Percentiles rank a stretch among this genome's conserved stretches.
Conservation (phyloP, 805 yeast genomes). For the Torulaspora quercuum region DNA sequence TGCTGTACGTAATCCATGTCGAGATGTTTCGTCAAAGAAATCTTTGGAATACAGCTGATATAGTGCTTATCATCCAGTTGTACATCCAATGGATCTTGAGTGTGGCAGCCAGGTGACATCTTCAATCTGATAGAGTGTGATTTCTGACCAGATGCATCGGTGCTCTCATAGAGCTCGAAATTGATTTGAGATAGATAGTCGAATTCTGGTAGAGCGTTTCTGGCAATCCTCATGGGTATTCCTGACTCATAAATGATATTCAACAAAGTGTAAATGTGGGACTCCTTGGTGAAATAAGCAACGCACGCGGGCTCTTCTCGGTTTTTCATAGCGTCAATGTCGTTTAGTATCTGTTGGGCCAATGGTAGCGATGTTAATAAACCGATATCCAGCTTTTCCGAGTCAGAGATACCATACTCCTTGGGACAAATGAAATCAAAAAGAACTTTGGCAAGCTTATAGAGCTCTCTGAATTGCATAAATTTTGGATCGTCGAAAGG, state of each 20-base stretch:
- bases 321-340: slow-evolving; percentile 73
- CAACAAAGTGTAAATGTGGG: slow-evolving; percentile 89
- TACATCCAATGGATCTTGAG: slow-evolving; percentile 95
- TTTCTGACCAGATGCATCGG: slow-evolving; percentile 65
- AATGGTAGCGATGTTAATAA: slow-evolving; percentile 88
- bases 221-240: slow-evolving; percentile 89
- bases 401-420: slow-evolving; percentile 94
- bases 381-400: slow-evolving; percentile 94
- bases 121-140: slow-evolving; percentile 86
- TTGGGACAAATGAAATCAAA: slow-evolving; percentile 98
- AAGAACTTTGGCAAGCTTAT: slow-evolving; percentile 83
- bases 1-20: slow-evolving; percentile 87
- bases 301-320: slow-evolving; percentile 80
- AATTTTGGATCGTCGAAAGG: slow-evolving; percentile 78
- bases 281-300: slow-evolving; percentile 92
- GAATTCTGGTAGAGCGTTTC: slow-evolving; percentile 93
- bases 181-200: slow-evolving; percentile 93
- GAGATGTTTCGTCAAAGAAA: slow-evolving; percentile 85
- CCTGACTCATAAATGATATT: slow-evolving; percentile 90
- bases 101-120: slow-evolving; percentile 97
- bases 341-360: slow-evolving; percentile 79
- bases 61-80: slow-evolving; percentile 95
- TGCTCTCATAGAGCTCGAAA: slow-evolving; percentile 86
- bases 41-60: slow-evolving; percentile 91
- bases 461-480: slow-evolving; percentile 80